A percentile compares a stretch with the other conserved stretches of the same genome.
Conservation (phyloP, 768 basidiomycete species). For the Podaxis rugospora region DNA sequence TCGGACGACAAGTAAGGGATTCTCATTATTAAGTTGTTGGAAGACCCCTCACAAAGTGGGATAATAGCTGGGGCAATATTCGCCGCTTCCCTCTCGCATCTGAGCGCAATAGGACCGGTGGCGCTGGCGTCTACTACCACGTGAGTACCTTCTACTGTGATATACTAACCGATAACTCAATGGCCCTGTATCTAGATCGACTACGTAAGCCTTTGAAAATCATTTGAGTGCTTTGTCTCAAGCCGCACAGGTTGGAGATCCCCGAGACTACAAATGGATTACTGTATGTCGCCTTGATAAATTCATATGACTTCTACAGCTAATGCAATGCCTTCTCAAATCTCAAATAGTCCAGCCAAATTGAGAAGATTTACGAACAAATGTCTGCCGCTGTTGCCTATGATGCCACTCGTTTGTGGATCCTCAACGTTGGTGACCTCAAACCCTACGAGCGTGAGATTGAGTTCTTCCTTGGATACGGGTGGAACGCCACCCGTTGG, state of each 20-base stretch:
- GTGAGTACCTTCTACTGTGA: conserved; percentile 25
- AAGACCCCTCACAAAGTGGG: neutral
- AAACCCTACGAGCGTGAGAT: conserved; percentile 71
- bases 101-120: conserved; percentile 59
- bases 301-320: no score
- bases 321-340: neutral
- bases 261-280: conserved; percentile 72
- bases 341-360: conserved; percentile 40
- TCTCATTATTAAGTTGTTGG: neutral
- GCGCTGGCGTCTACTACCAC: conserved; percentile 71
- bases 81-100: conserved; percentile 50
- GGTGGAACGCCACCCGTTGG: conserved; percentile 58
- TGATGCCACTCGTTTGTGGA: conserved; percentile 57
- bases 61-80: conserved; percentile 60
- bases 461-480: conserved; percentile 64
- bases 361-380: conserved; percentile 63
- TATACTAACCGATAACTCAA: neutral
- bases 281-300: conserved; percentile 31
- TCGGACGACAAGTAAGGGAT: conserved; percentile 61
- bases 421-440: conserved; percentile 73
- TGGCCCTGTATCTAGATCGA: conserved; percentile 31
- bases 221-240: neutral
- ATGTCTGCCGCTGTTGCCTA: conserved; percentile 61
- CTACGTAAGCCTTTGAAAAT: conserved; percentile 28
- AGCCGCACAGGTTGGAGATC: conserved; percentile 51